A percentile compares a stretch with the other conserved stretches of the same genome.
Conservation (phyloP, 345 rosid genomes). For the Limnanthes douglasii region DNA sequence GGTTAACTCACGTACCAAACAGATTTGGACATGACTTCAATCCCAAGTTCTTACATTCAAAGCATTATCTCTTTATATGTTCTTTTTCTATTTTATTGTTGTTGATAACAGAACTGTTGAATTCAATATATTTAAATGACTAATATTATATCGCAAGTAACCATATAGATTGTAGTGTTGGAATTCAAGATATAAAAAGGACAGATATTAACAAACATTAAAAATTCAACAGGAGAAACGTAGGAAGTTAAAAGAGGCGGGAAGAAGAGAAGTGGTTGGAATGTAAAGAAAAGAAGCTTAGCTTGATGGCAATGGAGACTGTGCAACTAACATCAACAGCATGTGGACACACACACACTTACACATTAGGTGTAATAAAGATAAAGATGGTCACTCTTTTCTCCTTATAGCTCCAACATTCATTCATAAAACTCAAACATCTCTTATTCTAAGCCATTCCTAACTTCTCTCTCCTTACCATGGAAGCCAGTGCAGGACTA, state of each 20-base stretch:
- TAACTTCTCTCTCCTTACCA: slow-evolving; percentile 10
- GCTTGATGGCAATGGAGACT: slow-evolving; percentile 93
- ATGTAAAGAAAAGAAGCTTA: slow-evolving; percentile 51
- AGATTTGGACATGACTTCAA: slow-evolving; percentile 15
- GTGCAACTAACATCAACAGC: slow-evolving; percentile 81
- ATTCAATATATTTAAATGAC: not conserved
- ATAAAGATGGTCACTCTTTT: not conserved
- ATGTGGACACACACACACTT: slow-evolving; percentile 10
- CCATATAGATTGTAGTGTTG: not conserved
- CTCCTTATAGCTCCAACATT: slow-evolving; percentile 7
- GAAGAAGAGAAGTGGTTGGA: slow-evolving; percentile 18
- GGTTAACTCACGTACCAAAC: slow-evolving; percentile 37
- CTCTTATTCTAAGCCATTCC: slow-evolving; percentile 4
- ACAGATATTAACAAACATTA: not conserved
- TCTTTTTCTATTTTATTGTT: slow-evolving; percentile 1
- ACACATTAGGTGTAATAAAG: slow-evolving; percentile 31
- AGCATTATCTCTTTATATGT: slow-evolving; percentile 14
- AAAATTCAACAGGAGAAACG: not conserved
- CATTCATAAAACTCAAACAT: slow-evolving; percentile 18
- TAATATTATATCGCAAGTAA: not conserved
- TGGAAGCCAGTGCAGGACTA: slow-evolving; percentile 99
- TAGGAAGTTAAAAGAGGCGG: slow-evolving; percentile 5
- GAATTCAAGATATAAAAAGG: not conserved
- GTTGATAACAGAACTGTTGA: slow-evolving; percentile 4
- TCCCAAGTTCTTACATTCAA: slow-evolving; percentile 18